Percentiles rank a stretch among this genome's conserved stretches.
phyloP scores from a whole-genome alignment of 2,329 filamentous ascomycete genomes.

The Talaromyces albobiverticillius region DNA sequence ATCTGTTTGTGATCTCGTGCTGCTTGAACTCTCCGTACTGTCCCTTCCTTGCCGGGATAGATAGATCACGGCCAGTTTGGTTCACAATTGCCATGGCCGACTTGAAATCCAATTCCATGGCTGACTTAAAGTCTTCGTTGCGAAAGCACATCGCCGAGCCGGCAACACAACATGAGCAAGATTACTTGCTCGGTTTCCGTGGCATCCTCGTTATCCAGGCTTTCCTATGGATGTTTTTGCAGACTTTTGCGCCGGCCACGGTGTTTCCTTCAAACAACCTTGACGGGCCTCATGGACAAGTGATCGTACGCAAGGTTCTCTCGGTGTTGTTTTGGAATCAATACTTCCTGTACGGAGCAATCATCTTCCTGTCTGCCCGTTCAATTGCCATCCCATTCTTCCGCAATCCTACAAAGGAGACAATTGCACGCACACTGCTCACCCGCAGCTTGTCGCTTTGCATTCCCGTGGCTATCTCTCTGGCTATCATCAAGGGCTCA shows the following conservation, averaged over 20 bases:
- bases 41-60: too few species aligned
- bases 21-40: too few species aligned
- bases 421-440: conserved; percentile 40
- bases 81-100: neutral
- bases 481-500: conserved; percentile 35
- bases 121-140: conserved; percentile 1
- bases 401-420: conserved; percentile 28
- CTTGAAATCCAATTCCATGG: neutral
- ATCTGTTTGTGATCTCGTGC: too few species aligned
- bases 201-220: conserved; percentile 40
- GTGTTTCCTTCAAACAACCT: conserved; percentile 34
- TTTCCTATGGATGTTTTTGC: conserved; percentile 47
- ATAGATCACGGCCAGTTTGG: neutral
- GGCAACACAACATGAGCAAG: conserved; percentile 37
- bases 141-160: conserved; percentile 9
- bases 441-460: conserved; percentile 42
- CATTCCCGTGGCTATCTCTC: conserved; percentile 39
- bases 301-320: conserved; percentile 43
- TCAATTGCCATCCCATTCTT: conserved; percentile 43
- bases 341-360: conserved; percentile 44
- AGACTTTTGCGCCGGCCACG: conserved; percentile 43
- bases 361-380: conserved; percentile 47
- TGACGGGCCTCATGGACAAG: conserved; percentile 38
- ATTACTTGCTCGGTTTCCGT: conserved; percentile 14
- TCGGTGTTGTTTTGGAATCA: conserved; percentile 47